Evolutionary conservation across 371 early-diverging fungal genomes (phyloP).

Genomic region (Mortierella sp.): DNA sequence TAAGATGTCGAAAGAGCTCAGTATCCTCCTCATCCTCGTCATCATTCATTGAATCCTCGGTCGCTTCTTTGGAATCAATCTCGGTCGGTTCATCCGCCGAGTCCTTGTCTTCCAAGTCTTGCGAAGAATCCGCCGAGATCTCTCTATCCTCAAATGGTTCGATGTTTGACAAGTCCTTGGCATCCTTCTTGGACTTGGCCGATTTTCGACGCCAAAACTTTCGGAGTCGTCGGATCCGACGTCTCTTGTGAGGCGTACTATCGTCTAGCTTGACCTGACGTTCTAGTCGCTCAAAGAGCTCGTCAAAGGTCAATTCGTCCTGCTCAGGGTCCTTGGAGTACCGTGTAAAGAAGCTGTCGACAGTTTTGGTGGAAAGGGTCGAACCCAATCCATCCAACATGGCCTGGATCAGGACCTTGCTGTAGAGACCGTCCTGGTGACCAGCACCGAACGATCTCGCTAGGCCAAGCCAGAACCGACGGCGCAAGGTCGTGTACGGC

Average conservation of each 20-base stretch:
- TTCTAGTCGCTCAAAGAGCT: conserved; percentile 74
- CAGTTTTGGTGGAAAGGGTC: conserved; percentile 74
- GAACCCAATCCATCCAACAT: conserved; percentile 83
- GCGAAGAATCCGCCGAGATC: too few relatives aligned
- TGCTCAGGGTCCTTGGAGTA: conserved; percentile 64
- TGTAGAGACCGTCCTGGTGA: conserved; percentile 52
- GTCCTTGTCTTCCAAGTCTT: conserved; percentile 11
- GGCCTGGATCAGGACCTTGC: conserved; percentile 72
- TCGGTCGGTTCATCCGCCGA: conserved; percentile 2
- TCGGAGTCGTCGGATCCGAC: conserved; percentile 25
- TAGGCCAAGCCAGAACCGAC: conserved; percentile 79
- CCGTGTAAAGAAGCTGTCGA: conserved; percentile 70
- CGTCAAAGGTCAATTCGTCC: conserved; percentile 75
- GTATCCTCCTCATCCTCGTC: conserved; percentile 31
- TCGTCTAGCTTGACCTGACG: conserved; percentile 49
- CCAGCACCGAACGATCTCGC: conserved; percentile 72
- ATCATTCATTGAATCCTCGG: conserved; percentile 35
- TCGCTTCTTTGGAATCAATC: conserved; percentile 34
- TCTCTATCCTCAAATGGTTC: conserved; percentile 7
- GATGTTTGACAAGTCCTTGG: too few relatives aligned
- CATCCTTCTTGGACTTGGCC: too few relatives aligned
- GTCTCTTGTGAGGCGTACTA: conserved; percentile 28
- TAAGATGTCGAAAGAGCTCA: conserved; percentile 33
- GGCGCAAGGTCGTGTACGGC: conserved; percentile 70
- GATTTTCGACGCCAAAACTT: conserved; percentile 41